Percentiles rank a stretch among this genome's conserved stretches.
Evolutionary conservation across 805 yeast species (phyloP).

Genomic region (Barnettozyma californica): DNA sequence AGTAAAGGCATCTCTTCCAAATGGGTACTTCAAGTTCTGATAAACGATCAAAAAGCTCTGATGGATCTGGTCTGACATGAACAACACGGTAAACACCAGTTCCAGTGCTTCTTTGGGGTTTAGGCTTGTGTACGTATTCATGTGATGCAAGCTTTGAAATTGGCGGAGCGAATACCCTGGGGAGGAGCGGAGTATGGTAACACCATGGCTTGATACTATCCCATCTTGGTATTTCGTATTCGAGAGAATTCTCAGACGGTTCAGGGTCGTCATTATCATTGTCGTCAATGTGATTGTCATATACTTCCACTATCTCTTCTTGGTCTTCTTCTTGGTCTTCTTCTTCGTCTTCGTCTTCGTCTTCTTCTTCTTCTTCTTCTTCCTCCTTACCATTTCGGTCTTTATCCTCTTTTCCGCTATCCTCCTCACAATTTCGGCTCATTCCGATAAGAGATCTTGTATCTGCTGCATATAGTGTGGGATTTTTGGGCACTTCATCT

Average conservation of each 20-base stretch:
- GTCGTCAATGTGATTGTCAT: background rate
- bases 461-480: background rate
- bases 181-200: background rate
- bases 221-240: background rate
- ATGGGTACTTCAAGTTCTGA: background rate
- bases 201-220: background rate
- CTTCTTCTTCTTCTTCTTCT: no score
- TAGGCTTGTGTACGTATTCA: background rate
- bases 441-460: background rate
- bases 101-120: background rate
- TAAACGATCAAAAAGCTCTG: background rate
- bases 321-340: background rate
- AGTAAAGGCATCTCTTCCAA: conserved; percentile 34
- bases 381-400: no score
- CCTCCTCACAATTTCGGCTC: background rate
- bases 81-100: background rate
- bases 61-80: background rate
- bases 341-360: background rate
- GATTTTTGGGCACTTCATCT: background rate
- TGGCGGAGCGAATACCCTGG: background rate
- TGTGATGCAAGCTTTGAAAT: background rate
- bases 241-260: background rate
- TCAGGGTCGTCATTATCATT: background rate
- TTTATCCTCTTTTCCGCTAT: no score
- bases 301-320: background rate